phyloP scores from a whole-genome alignment of 2,329 filamentous ascomycete genomes.

The Fusarium annulatum region DNA sequence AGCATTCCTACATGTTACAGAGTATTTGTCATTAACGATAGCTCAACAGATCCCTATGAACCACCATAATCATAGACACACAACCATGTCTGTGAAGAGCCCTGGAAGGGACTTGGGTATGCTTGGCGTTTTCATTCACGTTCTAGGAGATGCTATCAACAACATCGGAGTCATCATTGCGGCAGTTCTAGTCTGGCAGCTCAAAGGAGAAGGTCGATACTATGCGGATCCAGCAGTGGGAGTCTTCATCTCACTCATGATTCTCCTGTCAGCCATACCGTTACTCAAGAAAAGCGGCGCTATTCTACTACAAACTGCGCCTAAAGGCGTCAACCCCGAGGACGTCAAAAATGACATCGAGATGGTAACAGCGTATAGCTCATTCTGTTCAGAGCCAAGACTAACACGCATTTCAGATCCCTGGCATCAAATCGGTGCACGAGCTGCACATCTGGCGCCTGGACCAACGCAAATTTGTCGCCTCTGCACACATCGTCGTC shows the following conservation, averaged over 20 bases:
- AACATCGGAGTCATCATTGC: conserved; percentile 80
- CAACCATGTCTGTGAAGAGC: conserved; percentile 38
- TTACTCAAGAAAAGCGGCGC: conserved; percentile 70
- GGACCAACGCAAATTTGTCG: conserved; percentile 75
- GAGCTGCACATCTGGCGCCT: conserved; percentile 81
- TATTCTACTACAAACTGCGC: conserved; percentile 76
- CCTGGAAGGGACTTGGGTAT: conserved; percentile 73
- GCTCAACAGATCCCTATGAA: conserved; percentile 25
- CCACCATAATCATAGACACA: conserved; percentile 65
- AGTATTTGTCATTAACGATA: conserved; percentile 21
- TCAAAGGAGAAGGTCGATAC: conserved; percentile 66
- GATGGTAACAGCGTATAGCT: conserved; percentile 55
- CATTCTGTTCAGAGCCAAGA: background rate
- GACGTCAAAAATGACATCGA: conserved; percentile 77
- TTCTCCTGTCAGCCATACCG: conserved; percentile 71
- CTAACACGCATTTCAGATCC: conserved; percentile 61
- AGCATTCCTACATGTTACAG: background rate
- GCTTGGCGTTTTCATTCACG: conserved; percentile 76
- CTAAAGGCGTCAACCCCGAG: conserved; percentile 66
- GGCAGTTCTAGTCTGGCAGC: conserved; percentile 75
- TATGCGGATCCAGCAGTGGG: conserved; percentile 79
- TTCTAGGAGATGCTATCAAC: conserved; percentile 78
- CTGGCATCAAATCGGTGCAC: conserved; percentile 74
- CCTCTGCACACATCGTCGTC: conserved; percentile 75
- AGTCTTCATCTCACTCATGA: conserved; percentile 78